These are phyloP conservation scores for Boletellus ananiceps DNA, from an alignment of 768 basidiomycete species.

Conservation along the genomic window DNA sequence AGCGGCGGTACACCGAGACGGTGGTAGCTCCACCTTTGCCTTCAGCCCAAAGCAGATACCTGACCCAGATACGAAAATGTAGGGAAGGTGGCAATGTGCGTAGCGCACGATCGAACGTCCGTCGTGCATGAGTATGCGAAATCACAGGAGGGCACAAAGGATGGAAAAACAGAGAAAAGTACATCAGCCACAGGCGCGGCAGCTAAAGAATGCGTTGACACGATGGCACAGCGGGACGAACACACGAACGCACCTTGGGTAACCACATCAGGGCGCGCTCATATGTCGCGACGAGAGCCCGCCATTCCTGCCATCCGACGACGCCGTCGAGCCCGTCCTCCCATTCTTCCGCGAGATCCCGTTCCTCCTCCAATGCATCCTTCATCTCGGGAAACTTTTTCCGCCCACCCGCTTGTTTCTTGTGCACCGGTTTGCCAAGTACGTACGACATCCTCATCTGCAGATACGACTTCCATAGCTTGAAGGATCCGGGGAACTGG, in stretches of 20 bases:
- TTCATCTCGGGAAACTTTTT: slow-evolving; percentile 92
- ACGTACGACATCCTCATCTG: slow-evolving; percentile 81
- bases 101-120: slow-evolving; percentile 90
- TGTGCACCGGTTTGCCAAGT: slow-evolving; percentile 65
- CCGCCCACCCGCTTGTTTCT: slow-evolving; percentile 78
- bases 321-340: slow-evolving; percentile 80
- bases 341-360: slow-evolving; percentile 79
- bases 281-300: slow-evolving; percentile 75
- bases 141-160: slow-evolving; percentile 81
- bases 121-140: slow-evolving; percentile 85
- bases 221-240: background rate
- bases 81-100: slow-evolving; percentile 91
- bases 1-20: slow-evolving; percentile 82
- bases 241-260: slow-evolving; percentile 58
- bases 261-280: slow-evolving; percentile 95
- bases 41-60: slow-evolving; percentile 93
- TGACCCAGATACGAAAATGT: slow-evolving; percentile 87
- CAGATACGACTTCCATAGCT: slow-evolving; percentile 94
- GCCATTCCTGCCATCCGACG: slow-evolving; percentile 98
- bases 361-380: slow-evolving; percentile 83
- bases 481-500: slow-evolving; percentile 87
- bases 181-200: slow-evolving; percentile 92
- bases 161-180: slow-evolving; percentile 86
- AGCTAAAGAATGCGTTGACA: slow-evolving; percentile 46
- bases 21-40: slow-evolving; percentile 71